Conservation (phyloP, 2,329 filamentous ascomycete genomes). For the Aspergillus quadricinctus region DNA sequence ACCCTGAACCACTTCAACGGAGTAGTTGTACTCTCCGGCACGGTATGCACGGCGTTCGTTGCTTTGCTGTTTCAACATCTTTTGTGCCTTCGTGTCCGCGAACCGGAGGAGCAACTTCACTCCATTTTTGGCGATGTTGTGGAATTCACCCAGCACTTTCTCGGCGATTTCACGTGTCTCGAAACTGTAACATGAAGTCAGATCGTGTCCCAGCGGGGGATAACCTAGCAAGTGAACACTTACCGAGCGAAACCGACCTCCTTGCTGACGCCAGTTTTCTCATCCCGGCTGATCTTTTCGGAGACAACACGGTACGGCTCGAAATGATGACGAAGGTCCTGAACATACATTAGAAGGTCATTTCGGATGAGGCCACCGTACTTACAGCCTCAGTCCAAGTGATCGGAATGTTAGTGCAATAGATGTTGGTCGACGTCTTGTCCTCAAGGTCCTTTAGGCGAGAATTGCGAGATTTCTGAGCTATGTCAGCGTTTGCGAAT, state of each 20-base stretch:
- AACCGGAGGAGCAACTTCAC: slow-evolving; percentile 91
- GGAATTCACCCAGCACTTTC: slow-evolving; percentile 79
- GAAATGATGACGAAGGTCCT: slow-evolving; percentile 66
- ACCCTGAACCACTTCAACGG: slow-evolving; percentile 44
- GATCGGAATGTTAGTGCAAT: slow-evolving; percentile 94
- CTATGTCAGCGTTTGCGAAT: slow-evolving; percentile 21
- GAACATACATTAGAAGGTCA: slow-evolving; percentile 12
- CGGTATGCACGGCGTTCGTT: slow-evolving; percentile 93
- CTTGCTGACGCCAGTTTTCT: slow-evolving; percentile 79
- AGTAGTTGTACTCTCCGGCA: slow-evolving; percentile 83
- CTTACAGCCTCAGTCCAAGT: slow-evolving; percentile 83
- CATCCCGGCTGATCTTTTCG: slow-evolving; percentile 90
- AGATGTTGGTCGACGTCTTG: slow-evolving; percentile 85
- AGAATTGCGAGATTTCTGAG: slow-evolving; percentile 92
- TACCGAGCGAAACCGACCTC: slow-evolving; percentile 97
- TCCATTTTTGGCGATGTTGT: slow-evolving; percentile 77
- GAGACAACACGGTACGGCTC: slow-evolving; percentile 67
- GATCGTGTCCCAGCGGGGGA: slow-evolving; percentile 4
- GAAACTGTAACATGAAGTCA: slow-evolving; percentile 57
- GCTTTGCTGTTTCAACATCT: slow-evolving; percentile 92
- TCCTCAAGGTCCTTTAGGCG: slow-evolving; percentile 96
- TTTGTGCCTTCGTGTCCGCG: slow-evolving; percentile 93
- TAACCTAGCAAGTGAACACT: neutral
- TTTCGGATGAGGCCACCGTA: neutral
- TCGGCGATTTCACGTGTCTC: slow-evolving; percentile 86